Percentiles rank a stretch among this genome's conserved stretches.
phyloP scores from a whole-genome alignment of 2,329 filamentous ascomycete species.

The Epichloe typhina region DNA sequence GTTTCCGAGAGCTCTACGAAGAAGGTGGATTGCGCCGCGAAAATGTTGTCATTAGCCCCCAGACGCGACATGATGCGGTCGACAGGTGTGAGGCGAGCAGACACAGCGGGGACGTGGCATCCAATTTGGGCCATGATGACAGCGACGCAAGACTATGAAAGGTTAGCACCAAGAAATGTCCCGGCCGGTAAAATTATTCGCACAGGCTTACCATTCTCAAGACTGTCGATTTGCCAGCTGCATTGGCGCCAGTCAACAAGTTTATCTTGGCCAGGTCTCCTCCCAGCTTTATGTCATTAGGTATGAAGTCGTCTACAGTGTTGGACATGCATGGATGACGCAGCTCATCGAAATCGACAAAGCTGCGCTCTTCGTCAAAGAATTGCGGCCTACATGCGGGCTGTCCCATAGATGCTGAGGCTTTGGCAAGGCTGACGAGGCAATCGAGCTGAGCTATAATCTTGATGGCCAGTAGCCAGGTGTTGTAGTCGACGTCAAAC shows the following conservation, averaged over 20 bases:
- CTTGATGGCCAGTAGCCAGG: constrained; percentile 81
- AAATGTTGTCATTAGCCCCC: constrained; percentile 97
- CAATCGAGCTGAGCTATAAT: constrained; percentile 90
- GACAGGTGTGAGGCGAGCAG: constrained; percentile 73
- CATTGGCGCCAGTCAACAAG: constrained; percentile 88
- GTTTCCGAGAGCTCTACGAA: constrained; percentile 96
- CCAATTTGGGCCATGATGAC: constrained; percentile 97
- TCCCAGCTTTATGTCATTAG: constrained; percentile 82
- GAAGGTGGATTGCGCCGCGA: constrained; percentile 94
- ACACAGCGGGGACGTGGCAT: constrained; percentile 75
- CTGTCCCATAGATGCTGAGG: constrained; percentile 69
- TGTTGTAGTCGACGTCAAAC: constrained; percentile 76
- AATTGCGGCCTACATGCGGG: constrained; percentile 86
- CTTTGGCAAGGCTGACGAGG: constrained; percentile 81
- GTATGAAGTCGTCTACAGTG: constrained; percentile 86
- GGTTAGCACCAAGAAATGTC: neutral
- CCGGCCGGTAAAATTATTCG: neutral
- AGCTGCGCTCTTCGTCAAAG: constrained; percentile 68
- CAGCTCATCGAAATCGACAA: constrained; percentile 84
- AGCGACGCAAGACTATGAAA: constrained; percentile 66
- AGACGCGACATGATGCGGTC: constrained; percentile 98
- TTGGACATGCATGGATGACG: constrained; percentile 91
- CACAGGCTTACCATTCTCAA: constrained; percentile 64
- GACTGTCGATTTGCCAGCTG: constrained; percentile 92
- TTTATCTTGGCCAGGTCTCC: constrained; percentile 73